Percentiles rank a stretch among this genome's conserved stretches.
Conservation (phyloP, 306 rosid genomes). For the Castanea mollissima region DNA sequence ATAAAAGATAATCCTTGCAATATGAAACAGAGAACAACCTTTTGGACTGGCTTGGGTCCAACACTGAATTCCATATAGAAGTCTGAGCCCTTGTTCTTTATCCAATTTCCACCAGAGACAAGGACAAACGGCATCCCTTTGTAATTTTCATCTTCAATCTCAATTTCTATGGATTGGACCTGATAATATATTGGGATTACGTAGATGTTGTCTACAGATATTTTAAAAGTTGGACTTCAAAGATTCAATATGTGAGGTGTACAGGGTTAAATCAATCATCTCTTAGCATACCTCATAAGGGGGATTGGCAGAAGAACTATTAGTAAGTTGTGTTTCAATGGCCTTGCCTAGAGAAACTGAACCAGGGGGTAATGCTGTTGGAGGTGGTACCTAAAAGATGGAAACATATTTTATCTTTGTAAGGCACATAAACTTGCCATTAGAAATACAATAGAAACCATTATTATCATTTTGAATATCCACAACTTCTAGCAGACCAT, state of each 20-base stretch:
- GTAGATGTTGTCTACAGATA: constrained; percentile 20
- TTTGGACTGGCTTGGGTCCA: constrained; percentile 45
- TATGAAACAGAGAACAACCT: constrained; percentile 52
- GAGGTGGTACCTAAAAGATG: constrained; percentile 77
- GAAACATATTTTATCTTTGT: constrained; percentile 21
- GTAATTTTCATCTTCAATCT: constrained; percentile 60
- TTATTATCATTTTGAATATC: constrained; percentile 15
- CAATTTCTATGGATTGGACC: constrained; percentile 76
- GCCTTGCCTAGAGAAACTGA: constrained; percentile 62
- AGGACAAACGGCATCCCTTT: constrained; percentile 84
- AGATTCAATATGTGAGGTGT: constrained; percentile 16
- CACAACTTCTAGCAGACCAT: constrained; percentile 13
- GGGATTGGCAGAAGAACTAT: constrained; percentile 44
- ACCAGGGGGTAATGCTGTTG: constrained; percentile 61
- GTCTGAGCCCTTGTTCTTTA: constrained; percentile 84
- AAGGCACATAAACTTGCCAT: neutral
- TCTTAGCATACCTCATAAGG: constrained; percentile 47
- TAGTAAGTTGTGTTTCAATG: constrained; percentile 58
- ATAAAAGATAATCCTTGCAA: constrained; percentile 18
- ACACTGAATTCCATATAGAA: constrained; percentile 64
- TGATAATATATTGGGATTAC: constrained; percentile 35
- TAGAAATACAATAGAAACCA: constrained; percentile 4
- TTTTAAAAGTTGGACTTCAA: constrained; percentile 21
- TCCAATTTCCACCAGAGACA: constrained; percentile 65
- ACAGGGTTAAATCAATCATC: constrained; percentile 21